A percentile compares a stretch with the other conserved stretches of the same genome.
Conservation (phyloP, 306 rosid genomes). For the Pterocarpus santalinus region DNA sequence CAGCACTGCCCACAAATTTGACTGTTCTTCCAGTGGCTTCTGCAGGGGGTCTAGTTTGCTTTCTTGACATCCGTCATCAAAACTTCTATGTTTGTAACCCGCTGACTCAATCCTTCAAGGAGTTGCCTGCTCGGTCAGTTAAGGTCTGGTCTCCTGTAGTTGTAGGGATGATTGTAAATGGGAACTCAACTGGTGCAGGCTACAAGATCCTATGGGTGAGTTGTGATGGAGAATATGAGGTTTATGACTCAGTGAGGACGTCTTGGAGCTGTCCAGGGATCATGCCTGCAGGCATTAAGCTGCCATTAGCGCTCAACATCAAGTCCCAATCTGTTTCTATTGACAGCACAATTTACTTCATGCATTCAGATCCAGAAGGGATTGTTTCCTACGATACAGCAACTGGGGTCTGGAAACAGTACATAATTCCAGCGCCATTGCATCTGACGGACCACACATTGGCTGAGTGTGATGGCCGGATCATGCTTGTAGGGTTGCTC, state of each 20-base stretch:
- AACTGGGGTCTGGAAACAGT: constrained; percentile 79
- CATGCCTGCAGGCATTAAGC: constrained; percentile 66
- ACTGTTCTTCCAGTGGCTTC: constrained; percentile 86
- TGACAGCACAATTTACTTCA: constrained; percentile 78
- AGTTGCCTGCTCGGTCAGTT: constrained; percentile 83
- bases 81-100: constrained; percentile 92
- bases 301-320: constrained; percentile 66
- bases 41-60: constrained; percentile 94
- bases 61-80: constrained; percentile 72
- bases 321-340: constrained; percentile 72
- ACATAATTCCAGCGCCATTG: constrained; percentile 73
- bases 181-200: constrained; percentile 60
- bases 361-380: constrained; percentile 83
- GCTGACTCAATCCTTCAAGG: constrained; percentile 82
- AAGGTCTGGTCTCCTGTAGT: constrained; percentile 79
- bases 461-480: constrained; percentile 82
- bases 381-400: constrained; percentile 73
- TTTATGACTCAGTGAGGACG: constrained; percentile 77
- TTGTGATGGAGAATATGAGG: constrained; percentile 83
- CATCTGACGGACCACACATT: constrained; percentile 75
- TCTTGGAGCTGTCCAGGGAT: constrained; percentile 77
- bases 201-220: constrained; percentile 87
- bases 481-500: constrained; percentile 87
- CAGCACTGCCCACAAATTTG: constrained; percentile 63
- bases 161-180: constrained; percentile 83